These are phyloP conservation scores for Centrapalus pauciflorus DNA, from an alignment of 129 eudicot genomes.

Conservation along the genomic window DNA sequence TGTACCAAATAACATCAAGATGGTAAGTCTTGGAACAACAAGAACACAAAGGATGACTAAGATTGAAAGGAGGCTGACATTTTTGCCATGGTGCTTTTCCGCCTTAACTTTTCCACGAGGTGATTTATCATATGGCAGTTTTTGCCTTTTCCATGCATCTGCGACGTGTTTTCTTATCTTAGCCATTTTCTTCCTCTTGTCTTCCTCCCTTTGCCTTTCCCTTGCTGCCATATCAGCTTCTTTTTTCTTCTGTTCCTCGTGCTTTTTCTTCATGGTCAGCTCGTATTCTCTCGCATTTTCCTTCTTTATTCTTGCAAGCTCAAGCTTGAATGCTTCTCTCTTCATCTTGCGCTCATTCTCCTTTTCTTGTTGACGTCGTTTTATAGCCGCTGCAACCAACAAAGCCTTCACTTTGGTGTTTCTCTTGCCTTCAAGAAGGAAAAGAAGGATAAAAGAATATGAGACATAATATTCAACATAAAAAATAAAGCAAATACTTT, in stretches of 20 bases:
- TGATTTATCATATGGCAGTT: constrained; percentile 38
- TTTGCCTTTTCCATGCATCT: constrained; percentile 30
- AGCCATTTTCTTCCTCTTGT: constrained; percentile 52
- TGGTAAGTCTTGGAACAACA: constrained; percentile 3
- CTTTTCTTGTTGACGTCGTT: constrained; percentile 46
- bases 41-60: background rate
- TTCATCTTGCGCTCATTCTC: constrained; percentile 59
- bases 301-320: constrained; percentile 54
- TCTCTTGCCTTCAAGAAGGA: constrained; percentile 48
- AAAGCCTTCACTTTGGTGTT: too few relatives aligned
- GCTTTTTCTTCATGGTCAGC: constrained; percentile 48
- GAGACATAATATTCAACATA: too few relatives aligned
- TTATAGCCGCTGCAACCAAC: constrained; percentile 72
- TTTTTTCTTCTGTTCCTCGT: constrained; percentile 58
- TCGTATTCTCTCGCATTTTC: constrained; percentile 49
- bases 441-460: background rate
- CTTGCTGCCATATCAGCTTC: constrained; percentile 50
- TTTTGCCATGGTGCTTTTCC: constrained; percentile 22
- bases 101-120: constrained; percentile 27
- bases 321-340: too few relatives aligned
- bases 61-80: constrained; percentile 1
- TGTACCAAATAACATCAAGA: constrained; percentile 5
- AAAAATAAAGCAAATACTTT: too few relatives aligned
- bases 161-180: constrained; percentile 50
- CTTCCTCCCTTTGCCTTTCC: constrained; percentile 71